Conservation (phyloP, 495 filamentous ascomycete genomes). For the Trichocladium uniseriatum region DNA sequence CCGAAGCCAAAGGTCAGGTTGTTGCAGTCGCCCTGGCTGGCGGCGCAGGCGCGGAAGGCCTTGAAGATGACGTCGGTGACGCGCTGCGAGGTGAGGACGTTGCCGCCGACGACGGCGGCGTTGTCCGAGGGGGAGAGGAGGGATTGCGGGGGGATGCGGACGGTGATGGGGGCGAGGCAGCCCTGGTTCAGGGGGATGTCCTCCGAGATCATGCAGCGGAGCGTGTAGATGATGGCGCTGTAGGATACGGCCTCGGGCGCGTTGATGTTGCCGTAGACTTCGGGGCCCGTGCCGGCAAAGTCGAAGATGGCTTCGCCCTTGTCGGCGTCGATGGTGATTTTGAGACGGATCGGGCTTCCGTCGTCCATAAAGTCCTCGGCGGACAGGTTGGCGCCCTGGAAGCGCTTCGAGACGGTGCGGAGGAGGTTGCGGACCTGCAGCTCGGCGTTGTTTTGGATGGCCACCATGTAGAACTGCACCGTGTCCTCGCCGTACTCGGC, state of each 20-base stretch:
- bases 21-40: slow-evolving; percentile 87
- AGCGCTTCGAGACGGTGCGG: slow-evolving; percentile 66
- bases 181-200: slow-evolving; percentile 97
- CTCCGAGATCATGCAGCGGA: slow-evolving; percentile 83
- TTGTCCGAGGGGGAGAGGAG: slow-evolving; percentile 80
- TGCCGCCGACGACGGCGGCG: slow-evolving; percentile 91
- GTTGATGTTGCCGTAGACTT: slow-evolving; percentile 93
- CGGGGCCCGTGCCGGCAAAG: slow-evolving; percentile 80
- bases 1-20: slow-evolving; percentile 83
- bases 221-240: slow-evolving; percentile 92
- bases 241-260: slow-evolving; percentile 91
- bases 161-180: slow-evolving; percentile 78
- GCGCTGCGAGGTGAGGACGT: slow-evolving; percentile 83
- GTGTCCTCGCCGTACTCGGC: slow-evolving; percentile 83
- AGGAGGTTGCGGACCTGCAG: slow-evolving; percentile 73
- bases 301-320: slow-evolving; percentile 86
- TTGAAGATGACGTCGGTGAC: slow-evolving; percentile 91
- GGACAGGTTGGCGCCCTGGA: slow-evolving; percentile 63
- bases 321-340: slow-evolving; percentile 70
- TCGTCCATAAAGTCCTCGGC: slow-evolving; percentile 92
- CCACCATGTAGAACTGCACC: slow-evolving; percentile 92
- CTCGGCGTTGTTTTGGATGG: slow-evolving; percentile 90
- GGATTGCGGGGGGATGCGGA: slow-evolving; percentile 71
- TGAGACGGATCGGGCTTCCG: slow-evolving; percentile 77
- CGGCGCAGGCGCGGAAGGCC: slow-evolving; percentile 83